These are phyloP conservation scores for Phytophthora cactorum DNA, from an alignment of 352 stramenopile species.

Conservation along the genomic window DNA sequence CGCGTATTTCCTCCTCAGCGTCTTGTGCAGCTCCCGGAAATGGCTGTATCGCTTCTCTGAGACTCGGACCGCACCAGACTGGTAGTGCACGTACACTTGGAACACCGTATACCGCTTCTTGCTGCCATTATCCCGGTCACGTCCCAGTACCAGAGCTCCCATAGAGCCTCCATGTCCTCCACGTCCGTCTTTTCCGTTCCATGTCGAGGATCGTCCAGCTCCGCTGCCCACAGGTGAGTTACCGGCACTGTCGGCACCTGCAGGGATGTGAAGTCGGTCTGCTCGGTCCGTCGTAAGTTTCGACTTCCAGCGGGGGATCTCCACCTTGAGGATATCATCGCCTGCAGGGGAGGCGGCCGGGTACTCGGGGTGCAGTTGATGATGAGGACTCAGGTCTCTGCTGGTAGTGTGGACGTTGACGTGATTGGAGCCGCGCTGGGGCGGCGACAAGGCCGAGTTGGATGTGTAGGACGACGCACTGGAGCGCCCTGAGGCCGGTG, in stretches of 20 bases:
- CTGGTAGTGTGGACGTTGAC: conserved; percentile 28
- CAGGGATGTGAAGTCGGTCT: conserved; percentile 37
- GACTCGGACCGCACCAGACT: conserved; percentile 63
- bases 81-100: conserved; percentile 78
- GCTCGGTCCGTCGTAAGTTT: conserved; percentile 62
- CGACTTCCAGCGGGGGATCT: conserved; percentile 74
- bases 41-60: conserved; percentile 85
- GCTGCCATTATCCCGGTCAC: conserved; percentile 31
- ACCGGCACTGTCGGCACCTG: conserved; percentile 34
- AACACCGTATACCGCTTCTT: conserved; percentile 85
- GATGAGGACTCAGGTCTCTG: conserved; percentile 36
- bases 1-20: conserved; percentile 78
- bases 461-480: conserved; percentile 39
- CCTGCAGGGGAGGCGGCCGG: conserved; percentile 34
- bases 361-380: conserved; percentile 44
- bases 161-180: conserved; percentile 45
- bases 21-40: conserved; percentile 86
- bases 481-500: conserved; percentile 29
- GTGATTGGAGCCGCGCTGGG: conserved; percentile 30
- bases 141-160: conserved; percentile 36
- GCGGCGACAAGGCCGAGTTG: conserved; percentile 30
- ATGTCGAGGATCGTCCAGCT: conserved; percentile 47
- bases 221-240: conserved; percentile 39
- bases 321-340: conserved; percentile 75
- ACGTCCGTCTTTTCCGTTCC: conserved; percentile 55